Evolutionary conservation across 2,329 filamentous ascomycete species (phyloP), one percentile per base, ranked within the genome.

Genomic region (Rhexocercosporidium sp.): DNA sequence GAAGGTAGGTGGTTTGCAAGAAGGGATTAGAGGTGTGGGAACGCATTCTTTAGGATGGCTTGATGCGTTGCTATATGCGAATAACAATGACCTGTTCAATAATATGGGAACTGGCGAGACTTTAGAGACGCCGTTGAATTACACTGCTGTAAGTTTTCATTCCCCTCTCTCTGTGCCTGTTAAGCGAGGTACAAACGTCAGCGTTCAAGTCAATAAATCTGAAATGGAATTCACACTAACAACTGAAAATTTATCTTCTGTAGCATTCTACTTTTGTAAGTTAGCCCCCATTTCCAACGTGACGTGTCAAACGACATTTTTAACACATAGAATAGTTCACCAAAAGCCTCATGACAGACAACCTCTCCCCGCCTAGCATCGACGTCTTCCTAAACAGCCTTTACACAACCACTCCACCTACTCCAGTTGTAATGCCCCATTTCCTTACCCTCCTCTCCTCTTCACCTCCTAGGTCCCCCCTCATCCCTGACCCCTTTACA

Each of bases 271-370:
- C 54, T 3, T 53, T 60, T 12, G 63, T 65, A 65, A 18, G 34
- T 27, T 27, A 3, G 25, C 31, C 34, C 2, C 34, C 34, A 11
- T 11, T 5, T 11, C 34, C 34, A 11, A 11, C 12, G 8, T 37
- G 3, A 37, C 0, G 2, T 37, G 9, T 6, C 34, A 7, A n/a
- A n/a, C n/a, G n/a, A n/a, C n/a, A n/a, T n/a, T n/a, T n/a, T n/a
- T n/a, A n/a, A n/a, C n/a, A n/a, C 34, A 37, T 37, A 25, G n/a
- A 5, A 12, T 22, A 65, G 63, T 65, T 65, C 25, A 47, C 39
- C 7, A 66, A 66, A 44, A 63, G 59, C 39, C 44, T 66, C 7
- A 66, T 66, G 60, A 59, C 65, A 27, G 39, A 47, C 16, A 62
- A 66, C 27, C 59, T 66, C 18, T 59, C 59, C 0, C 51, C 65